Percentiles rank a stretch among this genome's conserved stretches.
Evolutionary conservation across 2,329 filamentous ascomycete genomes (phyloP).

Genomic region (Fusarium tanahbumbuense): DNA sequence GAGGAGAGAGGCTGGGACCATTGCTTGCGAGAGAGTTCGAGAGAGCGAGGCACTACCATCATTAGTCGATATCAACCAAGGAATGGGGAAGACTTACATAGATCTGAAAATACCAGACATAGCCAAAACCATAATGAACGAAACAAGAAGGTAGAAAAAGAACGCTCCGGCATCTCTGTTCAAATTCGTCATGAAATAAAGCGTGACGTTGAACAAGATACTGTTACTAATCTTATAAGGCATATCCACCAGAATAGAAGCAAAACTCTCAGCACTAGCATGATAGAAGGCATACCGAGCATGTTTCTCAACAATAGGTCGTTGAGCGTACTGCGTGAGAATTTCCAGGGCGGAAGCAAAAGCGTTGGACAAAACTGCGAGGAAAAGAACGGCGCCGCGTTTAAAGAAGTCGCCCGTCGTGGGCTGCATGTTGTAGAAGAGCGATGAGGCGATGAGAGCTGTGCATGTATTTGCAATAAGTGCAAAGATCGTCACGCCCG

Average conservation of each 20-base stretch:
- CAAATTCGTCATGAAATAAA: conserved; percentile 63
- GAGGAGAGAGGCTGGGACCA: conserved; percentile 56
- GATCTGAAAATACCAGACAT: conserved; percentile 72
- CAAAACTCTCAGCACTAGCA: conserved; percentile 50
- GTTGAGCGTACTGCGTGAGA: conserved; percentile 53
- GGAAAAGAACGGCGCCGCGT: conserved; percentile 62
- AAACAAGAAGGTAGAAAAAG: conserved; percentile 60
- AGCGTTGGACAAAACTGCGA: conserved; percentile 66
- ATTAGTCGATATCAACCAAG: not conserved
- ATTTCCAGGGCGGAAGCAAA: conserved; percentile 55
- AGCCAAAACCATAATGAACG: conserved; percentile 65
- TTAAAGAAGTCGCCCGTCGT: conserved; percentile 31
- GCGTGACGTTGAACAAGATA: conserved; percentile 57
- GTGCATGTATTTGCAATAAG: conserved; percentile 20
- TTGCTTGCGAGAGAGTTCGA: conserved; percentile 63
- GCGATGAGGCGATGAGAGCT: conserved; percentile 28
- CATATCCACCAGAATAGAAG: conserved; percentile 56
- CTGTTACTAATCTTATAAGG: conserved; percentile 57
- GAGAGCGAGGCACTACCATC: conserved; percentile 54
- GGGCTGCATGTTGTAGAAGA: conserved; percentile 38
- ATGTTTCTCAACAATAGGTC: conserved; percentile 55
- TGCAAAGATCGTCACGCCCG: conserved; percentile 25
- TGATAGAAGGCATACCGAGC: conserved; percentile 56
- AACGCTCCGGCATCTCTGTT: conserved; percentile 58
- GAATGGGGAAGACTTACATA: conserved; percentile 39